phyloP scores from a whole-genome alignment of 352 stramenopile genomes.

The Plasmopara viticola region DNA sequence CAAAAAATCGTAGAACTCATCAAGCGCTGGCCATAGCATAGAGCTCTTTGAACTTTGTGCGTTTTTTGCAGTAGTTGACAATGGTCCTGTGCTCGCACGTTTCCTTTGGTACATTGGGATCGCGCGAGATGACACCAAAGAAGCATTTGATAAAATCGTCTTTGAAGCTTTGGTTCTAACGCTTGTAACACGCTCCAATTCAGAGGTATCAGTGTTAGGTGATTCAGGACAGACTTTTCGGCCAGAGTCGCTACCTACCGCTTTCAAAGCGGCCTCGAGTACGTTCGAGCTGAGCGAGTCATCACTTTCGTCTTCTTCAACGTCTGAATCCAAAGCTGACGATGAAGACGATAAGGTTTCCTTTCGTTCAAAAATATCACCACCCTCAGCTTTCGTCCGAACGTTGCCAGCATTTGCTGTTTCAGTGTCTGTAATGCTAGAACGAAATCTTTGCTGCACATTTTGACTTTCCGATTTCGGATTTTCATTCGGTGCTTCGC shows the following conservation, averaged over 20 bases:
- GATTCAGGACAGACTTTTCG: conserved; percentile 1
- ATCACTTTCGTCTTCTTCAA: conserved; percentile 12
- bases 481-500: neutral
- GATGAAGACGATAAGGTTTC: conserved; percentile 29
- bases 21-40: conserved; percentile 61
- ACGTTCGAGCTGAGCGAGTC: conserved; percentile 24
- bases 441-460: conserved; percentile 16
- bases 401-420: conserved; percentile 16
- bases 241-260: conserved; percentile 18
- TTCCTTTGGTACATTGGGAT: conserved; percentile 20
- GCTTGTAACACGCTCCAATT: neutral
- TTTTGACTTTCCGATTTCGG: conserved; percentile 7
- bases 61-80: conserved; percentile 8
- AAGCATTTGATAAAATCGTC: neutral
- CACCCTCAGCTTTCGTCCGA: conserved; percentile 9
- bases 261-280: conserved; percentile 55
- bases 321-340: conserved; percentile 30
- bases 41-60: conserved; percentile 39
- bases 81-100: conserved; percentile 8
- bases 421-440: conserved; percentile 21
- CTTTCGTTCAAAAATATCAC: neutral
- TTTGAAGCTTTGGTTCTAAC: neutral
- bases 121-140: conserved; percentile 1
- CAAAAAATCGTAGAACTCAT: conserved; percentile 74
- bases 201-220: neutral